A percentile compares a stretch with the other conserved stretches of the same genome.
These are phyloP conservation scores for Volutella citrinella DNA, from an alignment of 2,329 filamentous ascomycete genomes.

Conservation along the genomic window DNA sequence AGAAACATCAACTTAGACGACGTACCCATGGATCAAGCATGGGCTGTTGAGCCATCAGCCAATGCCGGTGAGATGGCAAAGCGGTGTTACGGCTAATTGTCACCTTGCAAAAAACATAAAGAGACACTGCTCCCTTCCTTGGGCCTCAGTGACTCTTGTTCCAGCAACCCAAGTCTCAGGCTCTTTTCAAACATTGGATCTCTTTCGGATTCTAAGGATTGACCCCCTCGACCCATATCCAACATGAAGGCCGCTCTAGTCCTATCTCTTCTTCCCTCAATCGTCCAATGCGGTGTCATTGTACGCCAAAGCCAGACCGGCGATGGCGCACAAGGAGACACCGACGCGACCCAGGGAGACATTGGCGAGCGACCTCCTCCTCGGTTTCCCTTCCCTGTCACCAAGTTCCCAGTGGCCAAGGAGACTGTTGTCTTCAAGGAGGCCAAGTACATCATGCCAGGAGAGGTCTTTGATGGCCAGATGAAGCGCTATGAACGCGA, in stretches of 20 bases:
- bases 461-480: constrained; percentile 31
- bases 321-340: constrained; percentile 19
- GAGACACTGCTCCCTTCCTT: too few relatives aligned
- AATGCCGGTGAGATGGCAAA: too few relatives aligned
- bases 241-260: constrained; percentile 23
- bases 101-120: too few relatives aligned
- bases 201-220: too few relatives aligned
- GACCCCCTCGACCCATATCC: neutral
- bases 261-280: constrained; percentile 16
- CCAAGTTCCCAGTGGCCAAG: constrained; percentile 26
- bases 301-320: constrained; percentile 19
- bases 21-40: too few relatives aligned
- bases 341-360: constrained; percentile 25
- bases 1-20: too few relatives aligned
- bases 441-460: constrained; percentile 30
- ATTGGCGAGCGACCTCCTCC: constrained; percentile 24
- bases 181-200: too few relatives aligned
- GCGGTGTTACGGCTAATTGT: too few relatives aligned
- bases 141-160: too few relatives aligned
- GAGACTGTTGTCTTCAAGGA: constrained; percentile 25
- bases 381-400: constrained; percentile 27
- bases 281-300: constrained; percentile 15
- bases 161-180: too few relatives aligned
- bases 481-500: constrained; percentile 38
- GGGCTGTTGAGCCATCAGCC: too few relatives aligned